Conservation (phyloP, 2,329 filamentous ascomycete genomes). For the Trichoderma brevicompactum region DNA sequence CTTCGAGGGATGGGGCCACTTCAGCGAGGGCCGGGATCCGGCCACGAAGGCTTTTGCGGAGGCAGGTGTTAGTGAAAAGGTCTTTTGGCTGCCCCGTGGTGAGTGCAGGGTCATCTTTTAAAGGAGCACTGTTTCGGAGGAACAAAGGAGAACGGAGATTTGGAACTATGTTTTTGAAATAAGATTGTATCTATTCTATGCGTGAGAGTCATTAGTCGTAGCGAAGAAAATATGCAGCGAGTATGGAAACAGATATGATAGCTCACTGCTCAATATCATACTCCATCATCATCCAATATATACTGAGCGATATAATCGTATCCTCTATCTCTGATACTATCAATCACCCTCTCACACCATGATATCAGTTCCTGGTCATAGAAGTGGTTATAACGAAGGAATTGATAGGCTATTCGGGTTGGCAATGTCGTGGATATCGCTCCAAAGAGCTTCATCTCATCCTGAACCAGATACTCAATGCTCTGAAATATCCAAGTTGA, state of each 20-base stretch:
- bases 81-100: slow-evolving; percentile 43
- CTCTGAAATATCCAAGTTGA: slow-evolving; percentile 41
- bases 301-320: slow-evolving; percentile 25
- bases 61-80: slow-evolving; percentile 42
- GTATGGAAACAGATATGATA: neutral
- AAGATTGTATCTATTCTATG: neutral
- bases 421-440: slow-evolving; percentile 44
- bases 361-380: slow-evolving; percentile 8
- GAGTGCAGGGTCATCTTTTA: slow-evolving; percentile 27
- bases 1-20: slow-evolving; percentile 52
- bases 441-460: slow-evolving; percentile 47
- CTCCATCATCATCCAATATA: slow-evolving; percentile 18
- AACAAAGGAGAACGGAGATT: neutral
- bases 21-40: slow-evolving; percentile 41
- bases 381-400: slow-evolving; percentile 7
- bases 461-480: slow-evolving; percentile 45
- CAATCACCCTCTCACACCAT: slow-evolving; percentile 19
- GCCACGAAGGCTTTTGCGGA: slow-evolving; percentile 39
- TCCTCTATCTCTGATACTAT: slow-evolving; percentile 11
- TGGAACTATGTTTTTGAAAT: neutral
- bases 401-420: slow-evolving; percentile 33
- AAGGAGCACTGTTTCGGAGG: neutral
- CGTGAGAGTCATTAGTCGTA: neutral
- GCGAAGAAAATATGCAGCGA: neutral
- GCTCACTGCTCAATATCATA: neutral